Evolutionary conservation across 2,329 filamentous ascomycete genomes (phyloP), one percentile per base, ranked within the genome.

Genomic region (Colletotrichum neosansevieriae): DNA sequence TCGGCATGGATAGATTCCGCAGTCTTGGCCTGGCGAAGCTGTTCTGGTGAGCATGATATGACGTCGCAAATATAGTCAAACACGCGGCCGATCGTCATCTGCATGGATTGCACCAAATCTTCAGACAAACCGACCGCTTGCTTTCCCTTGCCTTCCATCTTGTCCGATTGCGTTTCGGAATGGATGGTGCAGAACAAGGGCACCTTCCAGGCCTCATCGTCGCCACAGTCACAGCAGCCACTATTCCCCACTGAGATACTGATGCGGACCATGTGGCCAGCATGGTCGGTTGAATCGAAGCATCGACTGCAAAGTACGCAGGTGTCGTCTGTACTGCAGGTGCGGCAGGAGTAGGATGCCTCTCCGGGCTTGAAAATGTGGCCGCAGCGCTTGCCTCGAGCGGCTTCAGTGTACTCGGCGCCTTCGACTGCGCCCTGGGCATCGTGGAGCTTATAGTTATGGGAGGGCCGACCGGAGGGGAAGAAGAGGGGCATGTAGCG

Each of bases 1-100:
- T 99, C 96, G 70, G 91, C 86, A 63, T 89, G 81, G 63, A 99
- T 96, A 1, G 90, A 92, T 62, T 94, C 91, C 71, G 90, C 88
- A 0, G 94, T 92, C 82, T 98, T 99, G 9, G 91, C 85, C 69
- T 97, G 85, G 45, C 96, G 90, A 56, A 99, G 85, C 80, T 99
- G 95, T 80, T 99, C 97, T 0, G 97, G 97, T 1, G 95, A 97
- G 80, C 97, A 99, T 2, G 96, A 98, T 71, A 98, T 94, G 70
- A 99, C 94, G 82, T 99, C 96, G 81, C 95, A 98, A 71, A 99
- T 91, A 77, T 97, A 99, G 81, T 99, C 96, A 70, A 98, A 87
- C 11, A 90, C 91, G 67, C 93, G 88, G 2, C 92, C 89, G 71
- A 99, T 91, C 0, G 96, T 98, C 86, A 93, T 93, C 63, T 91